Conservation (phyloP, 495 filamentous ascomycete species). For the Rostrohypoxylon terebratum region DNA sequence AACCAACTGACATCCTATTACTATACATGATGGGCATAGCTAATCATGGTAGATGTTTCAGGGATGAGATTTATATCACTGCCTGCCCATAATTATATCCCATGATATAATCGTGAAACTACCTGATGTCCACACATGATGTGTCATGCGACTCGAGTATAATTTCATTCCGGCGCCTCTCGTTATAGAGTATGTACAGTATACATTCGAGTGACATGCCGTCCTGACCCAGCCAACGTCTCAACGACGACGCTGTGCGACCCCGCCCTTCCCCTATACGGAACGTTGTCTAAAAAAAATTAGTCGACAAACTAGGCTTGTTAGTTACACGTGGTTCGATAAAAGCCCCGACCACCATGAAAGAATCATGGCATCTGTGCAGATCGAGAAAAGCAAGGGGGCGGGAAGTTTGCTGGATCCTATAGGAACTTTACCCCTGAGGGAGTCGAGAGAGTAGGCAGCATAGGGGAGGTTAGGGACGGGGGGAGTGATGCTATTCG, state of each 20-base stretch:
- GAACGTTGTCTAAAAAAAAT: not conserved
- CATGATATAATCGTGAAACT: not conserved
- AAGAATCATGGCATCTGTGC: not conserved
- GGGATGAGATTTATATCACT: not conserved
- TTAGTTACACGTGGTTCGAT: slow-evolving; percentile 1
- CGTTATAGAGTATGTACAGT: not conserved
- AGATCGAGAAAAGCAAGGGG: slow-evolving; percentile 11
- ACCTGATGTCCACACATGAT: not conserved
- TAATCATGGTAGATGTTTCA: not conserved
- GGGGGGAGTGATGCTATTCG: not conserved
- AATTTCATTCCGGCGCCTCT: not conserved
- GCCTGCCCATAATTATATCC: not conserved
- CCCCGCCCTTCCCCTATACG: not conserved
- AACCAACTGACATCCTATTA: not conserved
- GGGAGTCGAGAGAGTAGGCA: not conserved
- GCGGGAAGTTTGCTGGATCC: slow-evolving; percentile 18
- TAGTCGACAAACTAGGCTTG: not conserved
- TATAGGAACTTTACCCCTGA: slow-evolving; percentile 16
- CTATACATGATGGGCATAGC: not conserved
- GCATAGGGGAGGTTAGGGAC: too few species aligned
- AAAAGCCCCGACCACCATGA: not conserved
- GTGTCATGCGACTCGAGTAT: not conserved
- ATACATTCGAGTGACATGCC: not conserved
- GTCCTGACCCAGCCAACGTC: not conserved
- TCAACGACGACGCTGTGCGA: not conserved